phyloP scores from a whole-genome alignment of 1,284 basidiomycete species.

The Sphaerobolus stellatus region DNA sequence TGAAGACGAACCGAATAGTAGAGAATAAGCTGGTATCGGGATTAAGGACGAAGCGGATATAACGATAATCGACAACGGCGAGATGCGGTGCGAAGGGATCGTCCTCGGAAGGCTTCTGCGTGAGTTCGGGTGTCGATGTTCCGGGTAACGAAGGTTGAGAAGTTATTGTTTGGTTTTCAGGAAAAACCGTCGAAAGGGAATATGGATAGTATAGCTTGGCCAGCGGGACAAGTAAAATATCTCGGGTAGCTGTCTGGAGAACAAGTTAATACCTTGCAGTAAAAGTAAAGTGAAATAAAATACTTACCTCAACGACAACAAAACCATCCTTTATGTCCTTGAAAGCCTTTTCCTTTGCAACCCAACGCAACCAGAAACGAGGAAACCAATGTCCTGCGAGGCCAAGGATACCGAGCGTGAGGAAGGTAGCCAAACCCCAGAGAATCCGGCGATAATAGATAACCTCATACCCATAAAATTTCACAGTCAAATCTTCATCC shows the following conservation, averaged over 20 bases:
- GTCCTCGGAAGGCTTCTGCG: conserved; percentile 10
- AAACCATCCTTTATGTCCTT: conserved; percentile 68
- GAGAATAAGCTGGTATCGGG: conserved; percentile 80
- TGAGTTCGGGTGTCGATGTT: conserved; percentile 12
- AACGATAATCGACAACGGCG: conserved; percentile 76
- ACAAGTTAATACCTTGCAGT: conserved; percentile 20
- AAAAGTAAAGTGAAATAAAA: no score
- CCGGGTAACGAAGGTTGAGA: conserved; percentile 7
- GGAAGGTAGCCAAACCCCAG: conserved; percentile 73
- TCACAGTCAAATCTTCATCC: conserved; percentile 90
- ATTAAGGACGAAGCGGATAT: conserved; percentile 89
- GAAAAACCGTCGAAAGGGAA: conserved; percentile 76
- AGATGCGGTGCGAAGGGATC: conserved; percentile 42
- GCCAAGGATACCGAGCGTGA: conserved; percentile 75
- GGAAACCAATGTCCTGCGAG: conserved; percentile 95
- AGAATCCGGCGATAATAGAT: conserved; percentile 61
- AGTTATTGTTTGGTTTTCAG: conserved; percentile 27
- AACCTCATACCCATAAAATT: conserved; percentile 87
- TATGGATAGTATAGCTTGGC: conserved; percentile 72
- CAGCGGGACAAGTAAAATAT: conserved; percentile 76
- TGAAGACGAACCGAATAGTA: conserved; percentile 66
- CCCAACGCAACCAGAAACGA: conserved; percentile 83
- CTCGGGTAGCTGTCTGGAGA: conserved; percentile 73
- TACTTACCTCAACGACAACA: conserved; percentile 89
- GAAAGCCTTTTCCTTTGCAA: conserved; percentile 85